Conservation (phyloP, 106 monocot genomes). For the Dactylorhiza incarnata region DNA sequence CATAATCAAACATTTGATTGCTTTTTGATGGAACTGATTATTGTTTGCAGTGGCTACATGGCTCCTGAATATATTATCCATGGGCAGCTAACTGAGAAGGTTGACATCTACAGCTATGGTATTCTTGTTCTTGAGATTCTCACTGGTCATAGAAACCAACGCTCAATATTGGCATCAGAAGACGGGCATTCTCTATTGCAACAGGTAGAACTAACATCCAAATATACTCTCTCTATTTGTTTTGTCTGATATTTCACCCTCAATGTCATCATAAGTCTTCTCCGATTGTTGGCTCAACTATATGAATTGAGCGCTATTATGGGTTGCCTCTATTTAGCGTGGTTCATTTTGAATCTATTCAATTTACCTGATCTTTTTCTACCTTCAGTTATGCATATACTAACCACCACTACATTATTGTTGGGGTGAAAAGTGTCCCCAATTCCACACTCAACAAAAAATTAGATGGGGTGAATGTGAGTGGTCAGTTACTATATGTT, state of each 20-base stretch:
- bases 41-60: constrained; percentile 53
- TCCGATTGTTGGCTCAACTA: background rate
- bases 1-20: background rate
- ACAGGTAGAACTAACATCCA: constrained; percentile 4
- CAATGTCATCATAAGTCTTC: background rate
- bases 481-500: no score
- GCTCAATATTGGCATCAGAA: constrained; percentile 23
- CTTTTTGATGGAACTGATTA: constrained; percentile 1
- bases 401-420: no score
- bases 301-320: background rate
- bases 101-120: constrained; percentile 55
- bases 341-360: no score
- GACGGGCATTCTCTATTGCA: constrained; percentile 30
- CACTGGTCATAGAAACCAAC: constrained; percentile 40
- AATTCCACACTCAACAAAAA: no score
- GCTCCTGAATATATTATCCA: constrained; percentile 67
- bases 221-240: background rate
- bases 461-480: no score
- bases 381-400: no score
- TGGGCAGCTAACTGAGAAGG: constrained; percentile 63
- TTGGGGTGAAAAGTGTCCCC: no score
- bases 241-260: no score
- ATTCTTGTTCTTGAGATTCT: constrained; percentile 49
- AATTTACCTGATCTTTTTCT: no score
- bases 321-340: background rate